These are phyloP conservation scores for Lunasporangiospora selenospora DNA, from an alignment of 192 early-diverging fungal genomes.

Conservation along the genomic window DNA sequence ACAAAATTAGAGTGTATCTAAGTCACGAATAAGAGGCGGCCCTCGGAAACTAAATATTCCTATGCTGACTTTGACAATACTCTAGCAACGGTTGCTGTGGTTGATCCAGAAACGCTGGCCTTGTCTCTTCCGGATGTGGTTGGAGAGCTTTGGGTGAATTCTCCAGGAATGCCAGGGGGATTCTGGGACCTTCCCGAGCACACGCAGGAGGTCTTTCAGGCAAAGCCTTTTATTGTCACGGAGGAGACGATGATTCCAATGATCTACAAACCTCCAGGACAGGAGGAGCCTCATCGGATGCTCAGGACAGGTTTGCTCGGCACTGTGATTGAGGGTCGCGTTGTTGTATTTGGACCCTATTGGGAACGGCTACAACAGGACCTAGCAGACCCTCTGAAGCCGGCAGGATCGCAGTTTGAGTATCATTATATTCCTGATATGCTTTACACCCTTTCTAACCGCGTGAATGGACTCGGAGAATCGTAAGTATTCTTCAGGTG, in stretches of 20 bases:
- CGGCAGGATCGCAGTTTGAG: conserved; percentile 22
- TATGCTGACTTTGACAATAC: conserved; percentile 7
- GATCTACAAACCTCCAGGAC: conserved; percentile 37
- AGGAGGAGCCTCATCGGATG: conserved; percentile 55
- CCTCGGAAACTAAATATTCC: not conserved
- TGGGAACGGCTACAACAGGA: conserved; percentile 70
- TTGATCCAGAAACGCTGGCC: conserved; percentile 78
- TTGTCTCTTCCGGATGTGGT: conserved; percentile 70
- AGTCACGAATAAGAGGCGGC: conserved; percentile 7
- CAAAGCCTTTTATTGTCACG: conserved; percentile 56
- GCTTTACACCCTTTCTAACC: conserved; percentile 20
- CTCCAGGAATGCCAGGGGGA: conserved; percentile 65
- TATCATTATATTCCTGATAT: conserved; percentile 43
- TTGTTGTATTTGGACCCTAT: conserved; percentile 75
- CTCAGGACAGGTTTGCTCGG: conserved; percentile 77
- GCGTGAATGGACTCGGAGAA: conserved; percentile 29
- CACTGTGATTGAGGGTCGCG: conserved; percentile 65
- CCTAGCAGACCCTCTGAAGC: conserved; percentile 33
- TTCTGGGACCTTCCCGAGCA: conserved; percentile 80
- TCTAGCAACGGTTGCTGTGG: conserved; percentile 66
- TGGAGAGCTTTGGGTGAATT: conserved; percentile 82
- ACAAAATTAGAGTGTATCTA: not conserved
- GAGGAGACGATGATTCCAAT: conserved; percentile 49
- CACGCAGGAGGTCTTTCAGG: conserved; percentile 72
- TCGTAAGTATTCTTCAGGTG: conserved; percentile 48